A percentile compares a stretch with the other conserved stretches of the same genome.
Conservation (phyloP, 306 rosid species). For the Cyamopsis tetragonoloba region DNA sequence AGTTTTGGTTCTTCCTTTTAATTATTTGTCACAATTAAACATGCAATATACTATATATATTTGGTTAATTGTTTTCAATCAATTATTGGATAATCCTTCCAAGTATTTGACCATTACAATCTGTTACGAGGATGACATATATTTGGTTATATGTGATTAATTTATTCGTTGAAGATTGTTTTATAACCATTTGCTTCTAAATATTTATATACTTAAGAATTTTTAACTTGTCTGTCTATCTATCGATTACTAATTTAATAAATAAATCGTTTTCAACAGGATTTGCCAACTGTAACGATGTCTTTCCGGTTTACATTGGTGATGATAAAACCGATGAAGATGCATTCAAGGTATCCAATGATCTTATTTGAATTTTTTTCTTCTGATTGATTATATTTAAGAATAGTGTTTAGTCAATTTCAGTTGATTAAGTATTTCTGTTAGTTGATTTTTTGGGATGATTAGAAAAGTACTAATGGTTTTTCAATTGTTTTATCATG, state of each 20-base stretch:
- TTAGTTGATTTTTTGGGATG: conserved; percentile 3
- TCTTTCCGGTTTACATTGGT: conserved; percentile 89
- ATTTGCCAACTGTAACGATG: conserved; percentile 69
- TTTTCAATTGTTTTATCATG: background rate
- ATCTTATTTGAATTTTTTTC: background rate
- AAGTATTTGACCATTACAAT: conserved; percentile 15
- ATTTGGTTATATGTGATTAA: conserved; percentile 25
- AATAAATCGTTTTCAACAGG: conserved; percentile 50
- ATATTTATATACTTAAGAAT: background rate
- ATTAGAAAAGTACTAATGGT: background rate
- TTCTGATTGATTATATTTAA: background rate
- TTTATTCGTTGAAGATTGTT: conserved; percentile 14
- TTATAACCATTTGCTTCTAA: background rate
- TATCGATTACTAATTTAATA: too few species aligned
- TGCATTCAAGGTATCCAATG: conserved; percentile 85
- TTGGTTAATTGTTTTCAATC: background rate
- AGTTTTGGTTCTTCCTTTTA: background rate
- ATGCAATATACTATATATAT: background rate
- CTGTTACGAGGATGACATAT: conserved; percentile 10
- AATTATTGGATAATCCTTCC: conserved; percentile 21
- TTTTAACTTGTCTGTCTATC: conserved; percentile 12
- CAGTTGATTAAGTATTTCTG: background rate
- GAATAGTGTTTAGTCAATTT: background rate
- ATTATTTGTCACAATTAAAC: conserved; percentile 16
- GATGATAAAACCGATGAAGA: conserved; percentile 96